Evolutionary conservation across 2,329 filamentous ascomycete genomes (phyloP).

Genomic region (Tolypocladium tundrense): DNA sequence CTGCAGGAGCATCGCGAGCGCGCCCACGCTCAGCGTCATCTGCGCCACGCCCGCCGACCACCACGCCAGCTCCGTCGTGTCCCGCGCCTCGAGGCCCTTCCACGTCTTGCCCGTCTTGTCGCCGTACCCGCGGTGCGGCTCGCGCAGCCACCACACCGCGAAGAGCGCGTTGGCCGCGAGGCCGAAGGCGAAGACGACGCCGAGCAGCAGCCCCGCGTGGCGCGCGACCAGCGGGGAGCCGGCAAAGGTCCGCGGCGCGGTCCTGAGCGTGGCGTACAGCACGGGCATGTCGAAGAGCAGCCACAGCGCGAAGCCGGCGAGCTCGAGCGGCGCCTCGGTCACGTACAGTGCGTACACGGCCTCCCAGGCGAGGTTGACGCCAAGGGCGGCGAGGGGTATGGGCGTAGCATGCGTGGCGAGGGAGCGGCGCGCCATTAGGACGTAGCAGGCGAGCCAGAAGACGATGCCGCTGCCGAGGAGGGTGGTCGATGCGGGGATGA

Average conservation of each 20-base stretch:
- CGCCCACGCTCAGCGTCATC: constrained; percentile 26
- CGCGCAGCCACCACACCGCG: constrained; percentile 35
- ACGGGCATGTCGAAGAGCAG: constrained; percentile 37
- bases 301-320: constrained; percentile 34
- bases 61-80: constrained; percentile 39
- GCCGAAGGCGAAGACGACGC: constrained; percentile 23
- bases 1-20: constrained; percentile 32
- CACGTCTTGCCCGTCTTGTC: constrained; percentile 35
- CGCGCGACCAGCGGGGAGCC: constrained; percentile 28
- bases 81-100: constrained; percentile 27
- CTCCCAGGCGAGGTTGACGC: constrained; percentile 42
- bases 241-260: constrained; percentile 32
- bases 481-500: constrained; percentile 22
- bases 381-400: constrained; percentile 37
- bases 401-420: constrained; percentile 36
- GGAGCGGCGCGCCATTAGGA: constrained; percentile 35
- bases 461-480: constrained; percentile 25
- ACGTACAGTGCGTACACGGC: constrained; percentile 37
- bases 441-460: constrained; percentile 32
- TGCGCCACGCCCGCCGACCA: constrained; percentile 37
- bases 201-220: constrained; percentile 27
- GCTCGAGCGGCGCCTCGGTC: constrained; percentile 31
- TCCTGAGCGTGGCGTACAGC: constrained; percentile 33
- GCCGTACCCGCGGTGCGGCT: constrained; percentile 27
- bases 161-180: constrained; percentile 29